Percentiles rank a stretch among this genome's conserved stretches.
Conservation (phyloP, 1,139 yeast species). For the Yamadazyma diospyri region DNA sequence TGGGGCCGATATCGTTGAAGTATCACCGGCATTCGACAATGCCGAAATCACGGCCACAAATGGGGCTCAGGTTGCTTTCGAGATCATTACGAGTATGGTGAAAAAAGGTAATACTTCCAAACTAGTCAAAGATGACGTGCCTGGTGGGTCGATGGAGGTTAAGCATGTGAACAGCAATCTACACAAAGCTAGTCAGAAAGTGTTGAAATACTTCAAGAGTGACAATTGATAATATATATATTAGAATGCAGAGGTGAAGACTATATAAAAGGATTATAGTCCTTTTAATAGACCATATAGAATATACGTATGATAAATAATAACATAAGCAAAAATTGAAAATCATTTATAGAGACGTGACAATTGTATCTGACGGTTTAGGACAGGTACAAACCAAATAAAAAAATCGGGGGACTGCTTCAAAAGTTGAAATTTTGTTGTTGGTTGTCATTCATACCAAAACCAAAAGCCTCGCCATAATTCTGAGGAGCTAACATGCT, state of each 20-base stretch:
- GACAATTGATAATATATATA: slow-evolving; percentile 7
- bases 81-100: slow-evolving; percentile 71
- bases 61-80: slow-evolving; percentile 74
- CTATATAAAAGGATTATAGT: slow-evolving; percentile 6
- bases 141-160: slow-evolving; percentile 2
- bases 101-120: slow-evolving; percentile 21
- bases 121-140: slow-evolving; percentile 7
- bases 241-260: slow-evolving; percentile 15
- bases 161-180: background rate
- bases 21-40: slow-evolving; percentile 67
- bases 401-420: no score
- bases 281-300: slow-evolving; percentile 8
- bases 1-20: slow-evolving; percentile 80
- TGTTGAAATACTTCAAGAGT: background rate
- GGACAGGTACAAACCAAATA: slow-evolving; percentile 3
- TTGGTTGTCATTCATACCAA: slow-evolving; percentile 59
- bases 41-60: slow-evolving; percentile 75
- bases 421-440: slow-evolving; percentile 52
- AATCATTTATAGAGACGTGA: slow-evolving; percentile 1
- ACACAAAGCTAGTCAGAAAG: slow-evolving; percentile 1
- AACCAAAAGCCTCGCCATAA: slow-evolving; percentile 82
- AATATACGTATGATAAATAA: slow-evolving; percentile 8
- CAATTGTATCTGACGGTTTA: background rate
- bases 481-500: slow-evolving; percentile 80
- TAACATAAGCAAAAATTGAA: slow-evolving; percentile 7